These are phyloP conservation scores for Epichloe baconii DNA, from an alignment of 2,329 filamentous ascomycete species.

Conservation along the genomic window DNA sequence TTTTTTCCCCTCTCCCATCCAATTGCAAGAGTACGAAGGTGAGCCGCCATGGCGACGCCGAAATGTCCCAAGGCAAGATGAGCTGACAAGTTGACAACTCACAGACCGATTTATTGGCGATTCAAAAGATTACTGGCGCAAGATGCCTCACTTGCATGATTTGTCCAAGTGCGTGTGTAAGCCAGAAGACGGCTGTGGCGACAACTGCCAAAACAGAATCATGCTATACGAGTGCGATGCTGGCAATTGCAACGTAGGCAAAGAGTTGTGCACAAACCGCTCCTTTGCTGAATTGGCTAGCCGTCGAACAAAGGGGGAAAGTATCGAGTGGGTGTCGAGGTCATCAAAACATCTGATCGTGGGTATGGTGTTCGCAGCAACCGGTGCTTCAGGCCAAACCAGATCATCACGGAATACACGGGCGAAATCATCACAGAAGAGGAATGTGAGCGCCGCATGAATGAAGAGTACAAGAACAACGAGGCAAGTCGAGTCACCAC, in stretches of 20 bases:
- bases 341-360: conserved; percentile 77
- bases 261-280: conserved; percentile 69
- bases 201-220: conserved; percentile 84
- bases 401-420: conserved; percentile 97
- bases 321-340: conserved; percentile 87
- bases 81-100: neutral
- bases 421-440: conserved; percentile 94
- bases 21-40: neutral
- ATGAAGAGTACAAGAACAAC: conserved; percentile 83
- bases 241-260: conserved; percentile 70
- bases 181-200: conserved; percentile 67
- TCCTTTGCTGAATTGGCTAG: conserved; percentile 70
- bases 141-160: conserved; percentile 59
- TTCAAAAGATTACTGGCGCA: conserved; percentile 68
- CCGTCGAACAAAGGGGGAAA: conserved; percentile 68
- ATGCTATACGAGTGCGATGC: conserved; percentile 97
- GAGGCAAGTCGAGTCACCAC: conserved; percentile 44
- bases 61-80: neutral
- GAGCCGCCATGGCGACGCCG: neutral
- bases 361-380: conserved; percentile 89
- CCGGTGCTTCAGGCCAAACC: conserved; percentile 71
- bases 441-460: conserved; percentile 90
- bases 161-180: conserved; percentile 68
- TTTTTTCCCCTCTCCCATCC: neutral
- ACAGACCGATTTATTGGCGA: conserved; percentile 83